A percentile compares a stretch with the other conserved stretches of the same genome.
Evolutionary conservation across 1,284 basidiomycete species (phyloP).

Genomic region (Moesziomyces globuligerus): DNA sequence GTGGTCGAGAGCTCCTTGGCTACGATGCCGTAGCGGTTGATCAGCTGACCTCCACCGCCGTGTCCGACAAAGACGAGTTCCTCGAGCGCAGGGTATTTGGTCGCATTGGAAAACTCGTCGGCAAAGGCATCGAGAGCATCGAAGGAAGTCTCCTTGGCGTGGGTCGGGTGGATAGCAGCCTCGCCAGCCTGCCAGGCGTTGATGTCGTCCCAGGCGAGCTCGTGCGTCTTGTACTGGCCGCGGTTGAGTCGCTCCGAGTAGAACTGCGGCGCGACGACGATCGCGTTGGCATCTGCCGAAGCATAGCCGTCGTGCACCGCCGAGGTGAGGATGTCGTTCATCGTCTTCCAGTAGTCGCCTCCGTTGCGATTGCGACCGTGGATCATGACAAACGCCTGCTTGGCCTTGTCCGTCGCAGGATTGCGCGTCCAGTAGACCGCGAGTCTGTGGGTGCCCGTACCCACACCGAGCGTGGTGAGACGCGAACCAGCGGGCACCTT

Average conservation of each 20-base stretch:
- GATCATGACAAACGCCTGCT: constrained; percentile 64
- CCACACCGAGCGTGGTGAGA: constrained; percentile 46
- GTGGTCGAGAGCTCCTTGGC: constrained; percentile 42
- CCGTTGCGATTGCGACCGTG: constrained; percentile 62
- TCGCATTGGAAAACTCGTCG: constrained; percentile 49
- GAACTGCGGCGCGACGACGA: constrained; percentile 63
- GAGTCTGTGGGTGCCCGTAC: constrained; percentile 24
- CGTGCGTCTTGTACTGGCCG: constrained; percentile 52
- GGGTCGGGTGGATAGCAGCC: constrained; percentile 53
- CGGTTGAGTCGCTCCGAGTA: constrained; percentile 52
- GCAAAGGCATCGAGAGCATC: constrained; percentile 61
- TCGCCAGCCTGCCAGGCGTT: constrained; percentile 65
- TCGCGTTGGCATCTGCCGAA: constrained; percentile 38
- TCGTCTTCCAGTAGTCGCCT: constrained; percentile 54
- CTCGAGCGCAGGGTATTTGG: constrained; percentile 50
- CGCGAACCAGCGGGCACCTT: constrained; percentile 46
- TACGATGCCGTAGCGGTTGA: constrained; percentile 60
- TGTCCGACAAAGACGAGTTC: constrained; percentile 65
- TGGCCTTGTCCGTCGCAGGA: constrained; percentile 30
- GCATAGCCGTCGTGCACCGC: constrained; percentile 39
- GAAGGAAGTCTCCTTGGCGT: constrained; percentile 51
- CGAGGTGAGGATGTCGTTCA: constrained; percentile 46
- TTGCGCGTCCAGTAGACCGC: constrained; percentile 51
- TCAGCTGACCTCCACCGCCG: constrained; percentile 65
- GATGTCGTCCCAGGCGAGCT: constrained; percentile 60